A percentile compares a stretch with the other conserved stretches of the same genome.
Evolutionary conservation across 2,329 filamentous ascomycete genomes (phyloP).

Genomic region (Pyrenophora graminea): DNA sequence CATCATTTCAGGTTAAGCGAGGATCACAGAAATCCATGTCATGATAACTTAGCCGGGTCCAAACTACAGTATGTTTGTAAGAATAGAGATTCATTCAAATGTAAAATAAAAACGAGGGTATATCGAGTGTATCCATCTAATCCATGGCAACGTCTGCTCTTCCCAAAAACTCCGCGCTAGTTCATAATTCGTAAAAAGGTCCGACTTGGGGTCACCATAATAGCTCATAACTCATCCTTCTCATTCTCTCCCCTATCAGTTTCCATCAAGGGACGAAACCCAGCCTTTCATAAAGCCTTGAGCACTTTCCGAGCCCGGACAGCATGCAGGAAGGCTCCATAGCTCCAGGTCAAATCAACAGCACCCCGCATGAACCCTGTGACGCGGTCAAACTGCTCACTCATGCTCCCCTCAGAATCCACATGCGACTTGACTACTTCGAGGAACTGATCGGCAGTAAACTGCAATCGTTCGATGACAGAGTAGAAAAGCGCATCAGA

Average conservation of each 20-base stretch:
- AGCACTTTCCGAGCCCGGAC: conserved; percentile 39
- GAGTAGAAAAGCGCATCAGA: conserved; percentile 36
- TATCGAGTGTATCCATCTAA: not conserved
- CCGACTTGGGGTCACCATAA: conserved; percentile 11
- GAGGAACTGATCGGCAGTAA: conserved; percentile 49
- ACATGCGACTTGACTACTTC: conserved; percentile 48
- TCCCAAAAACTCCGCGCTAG: too few species aligned
- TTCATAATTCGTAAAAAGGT: conserved; percentile 1
- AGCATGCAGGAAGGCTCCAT: conserved; percentile 50
- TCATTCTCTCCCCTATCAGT: too few species aligned
- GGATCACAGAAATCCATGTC: too few species aligned
- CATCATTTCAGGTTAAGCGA: too few species aligned
- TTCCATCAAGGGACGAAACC: too few species aligned
- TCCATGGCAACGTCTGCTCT: too few species aligned
- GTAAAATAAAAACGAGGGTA: not conserved
- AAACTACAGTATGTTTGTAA: too few species aligned
- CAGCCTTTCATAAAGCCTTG: conserved; percentile 7
- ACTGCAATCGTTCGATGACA: conserved; percentile 38
- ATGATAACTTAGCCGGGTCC: too few species aligned
- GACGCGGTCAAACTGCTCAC: conserved; percentile 51
- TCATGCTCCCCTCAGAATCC: conserved; percentile 45
- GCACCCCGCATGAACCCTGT: conserved; percentile 49
- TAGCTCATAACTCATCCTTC: too few species aligned
- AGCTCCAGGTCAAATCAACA: conserved; percentile 52
- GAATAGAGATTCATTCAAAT: not conserved